Evolutionary conservation across 2,329 filamentous ascomycete genomes (phyloP).

Genomic region (Fusarium sp.): DNA sequence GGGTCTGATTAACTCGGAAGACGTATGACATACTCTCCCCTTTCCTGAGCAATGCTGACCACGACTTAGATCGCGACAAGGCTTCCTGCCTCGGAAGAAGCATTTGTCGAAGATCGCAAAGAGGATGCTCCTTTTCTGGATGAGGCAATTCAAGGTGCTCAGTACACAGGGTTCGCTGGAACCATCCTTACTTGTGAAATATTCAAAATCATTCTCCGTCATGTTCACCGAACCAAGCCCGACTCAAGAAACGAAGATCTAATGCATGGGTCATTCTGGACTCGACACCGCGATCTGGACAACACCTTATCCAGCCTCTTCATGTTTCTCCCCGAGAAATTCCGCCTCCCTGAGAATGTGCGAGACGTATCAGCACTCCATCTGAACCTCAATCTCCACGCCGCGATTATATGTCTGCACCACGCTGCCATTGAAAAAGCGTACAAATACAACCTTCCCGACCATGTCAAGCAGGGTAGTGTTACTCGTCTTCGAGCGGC

Average conservation of each 20-base stretch:
- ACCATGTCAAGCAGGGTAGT: slow-evolving; percentile 73
- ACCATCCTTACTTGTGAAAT: slow-evolving; percentile 79
- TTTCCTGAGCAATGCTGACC: neutral
- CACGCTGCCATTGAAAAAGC: slow-evolving; percentile 88
- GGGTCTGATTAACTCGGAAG: slow-evolving; percentile 77
- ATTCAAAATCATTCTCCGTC: slow-evolving; percentile 82
- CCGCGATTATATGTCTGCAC: slow-evolving; percentile 87
- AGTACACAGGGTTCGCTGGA: slow-evolving; percentile 76
- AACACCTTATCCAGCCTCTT: slow-evolving; percentile 81
- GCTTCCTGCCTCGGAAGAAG: slow-evolving; percentile 81
- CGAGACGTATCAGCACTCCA: slow-evolving; percentile 79
- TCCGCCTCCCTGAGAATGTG: slow-evolving; percentile 76
- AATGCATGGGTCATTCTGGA: slow-evolving; percentile 83
- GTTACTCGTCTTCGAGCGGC: slow-evolving; percentile 79
- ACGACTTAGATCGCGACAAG: slow-evolving; percentile 71
- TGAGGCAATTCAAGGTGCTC: slow-evolving; percentile 68
- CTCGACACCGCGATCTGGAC: slow-evolving; percentile 82
- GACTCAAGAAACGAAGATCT: slow-evolving; percentile 79
- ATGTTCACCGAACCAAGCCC: slow-evolving; percentile 77
- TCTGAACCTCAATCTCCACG: slow-evolving; percentile 88
- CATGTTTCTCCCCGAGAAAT: slow-evolving; percentile 77
- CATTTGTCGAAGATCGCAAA: slow-evolving; percentile 73
- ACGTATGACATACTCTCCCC: slow-evolving; percentile 53
- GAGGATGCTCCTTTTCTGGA: slow-evolving; percentile 71
- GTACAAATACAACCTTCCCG: slow-evolving; percentile 73